Percentiles rank a stretch among this genome's conserved stretches.
phyloP scores from a whole-genome alignment of 768 basidiomycete genomes.

The Boletus rubescentipes region DNA sequence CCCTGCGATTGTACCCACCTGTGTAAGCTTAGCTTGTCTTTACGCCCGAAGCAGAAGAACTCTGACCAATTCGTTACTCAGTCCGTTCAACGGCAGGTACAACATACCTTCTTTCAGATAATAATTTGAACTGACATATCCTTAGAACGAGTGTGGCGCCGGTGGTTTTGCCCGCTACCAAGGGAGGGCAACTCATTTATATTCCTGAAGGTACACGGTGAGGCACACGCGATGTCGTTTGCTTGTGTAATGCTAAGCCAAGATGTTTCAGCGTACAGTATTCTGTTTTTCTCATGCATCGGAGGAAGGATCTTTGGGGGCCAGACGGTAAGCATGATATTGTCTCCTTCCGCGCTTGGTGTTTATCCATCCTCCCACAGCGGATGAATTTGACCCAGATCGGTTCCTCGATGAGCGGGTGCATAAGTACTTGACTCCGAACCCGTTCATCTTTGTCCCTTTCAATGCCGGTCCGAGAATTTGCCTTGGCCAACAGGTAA shows the following conservation, averaged over 20 bases:
- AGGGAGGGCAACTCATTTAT: conserved; percentile 31
- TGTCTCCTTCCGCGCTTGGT: background rate
- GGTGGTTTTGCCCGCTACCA: conserved; percentile 25
- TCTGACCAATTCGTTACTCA: conserved; percentile 6
- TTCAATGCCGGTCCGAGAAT: conserved; percentile 42
- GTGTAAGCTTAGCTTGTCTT: conserved; percentile 25
- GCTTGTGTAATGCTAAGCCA: background rate
- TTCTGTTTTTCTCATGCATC: conserved; percentile 56
- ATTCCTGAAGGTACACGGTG: conserved; percentile 33
- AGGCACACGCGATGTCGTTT: background rate
- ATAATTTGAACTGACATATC: background rate
- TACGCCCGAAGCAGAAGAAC: background rate
- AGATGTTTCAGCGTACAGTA: conserved; percentile 37
- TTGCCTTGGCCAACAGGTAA: conserved; percentile 39
- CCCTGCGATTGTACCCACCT: conserved; percentile 30
- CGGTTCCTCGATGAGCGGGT: conserved; percentile 64
- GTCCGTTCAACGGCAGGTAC: conserved; percentile 28
- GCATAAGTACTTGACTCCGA: conserved; percentile 52
- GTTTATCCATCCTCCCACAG: conserved; percentile 28
- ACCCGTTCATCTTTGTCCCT: conserved; percentile 50
- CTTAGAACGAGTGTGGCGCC: conserved; percentile 25
- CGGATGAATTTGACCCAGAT: conserved; percentile 63
- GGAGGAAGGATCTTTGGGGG: conserved; percentile 64
- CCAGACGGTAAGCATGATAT: conserved; percentile 48
- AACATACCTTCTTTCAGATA: background rate